Percentiles rank a stretch among this genome's conserved stretches.
Evolutionary conservation across 331 rosid species (phyloP).

Genomic region (Spiraea crenata): DNA sequence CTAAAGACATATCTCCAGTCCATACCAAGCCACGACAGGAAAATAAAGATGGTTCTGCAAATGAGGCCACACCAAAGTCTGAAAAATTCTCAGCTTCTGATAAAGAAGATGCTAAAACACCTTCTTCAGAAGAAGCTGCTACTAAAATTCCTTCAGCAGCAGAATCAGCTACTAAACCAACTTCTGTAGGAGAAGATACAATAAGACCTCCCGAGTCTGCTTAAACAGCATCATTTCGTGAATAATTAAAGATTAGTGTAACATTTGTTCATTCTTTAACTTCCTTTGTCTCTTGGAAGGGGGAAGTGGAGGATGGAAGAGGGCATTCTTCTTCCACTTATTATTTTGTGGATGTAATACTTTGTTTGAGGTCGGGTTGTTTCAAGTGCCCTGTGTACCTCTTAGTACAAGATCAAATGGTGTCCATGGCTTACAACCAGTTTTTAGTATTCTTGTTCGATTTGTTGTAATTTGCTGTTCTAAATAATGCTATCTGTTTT

Average conservation of each 20-base stretch:
- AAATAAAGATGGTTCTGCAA: constrained; percentile 28
- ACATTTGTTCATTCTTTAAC: constrained; percentile 18
- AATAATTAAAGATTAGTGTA: constrained; percentile 17
- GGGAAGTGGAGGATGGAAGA: constrained; percentile 31
- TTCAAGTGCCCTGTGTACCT: background rate
- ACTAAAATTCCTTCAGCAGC: constrained; percentile 13
- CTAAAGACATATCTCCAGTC: constrained; percentile 38
- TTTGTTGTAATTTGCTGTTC: background rate
- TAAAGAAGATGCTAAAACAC: constrained; percentile 34
- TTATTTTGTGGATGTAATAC: constrained; percentile 33
- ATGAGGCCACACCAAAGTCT: constrained; percentile 29
- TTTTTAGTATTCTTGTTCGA: constrained; percentile 1
- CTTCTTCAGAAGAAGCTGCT: constrained; percentile 10
- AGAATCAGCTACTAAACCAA: constrained; percentile 30
- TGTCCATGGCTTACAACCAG: constrained; percentile 22
- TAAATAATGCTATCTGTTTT: background rate
- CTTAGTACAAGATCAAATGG: constrained; percentile 10
- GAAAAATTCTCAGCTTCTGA: constrained; percentile 20
- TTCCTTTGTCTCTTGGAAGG: constrained; percentile 19
- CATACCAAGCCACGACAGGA: constrained; percentile 25
- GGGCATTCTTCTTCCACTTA: constrained; percentile 13
- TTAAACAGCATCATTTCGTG: constrained; percentile 27
- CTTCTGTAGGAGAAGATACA: constrained; percentile 35
- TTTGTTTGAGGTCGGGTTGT: constrained; percentile 20
- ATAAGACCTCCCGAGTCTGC: constrained; percentile 36